A percentile compares a stretch with the other conserved stretches of the same genome.
These are phyloP conservation scores for Penicillium argentinense DNA, from an alignment of 495 filamentous ascomycete species.

Conservation along the genomic window DNA sequence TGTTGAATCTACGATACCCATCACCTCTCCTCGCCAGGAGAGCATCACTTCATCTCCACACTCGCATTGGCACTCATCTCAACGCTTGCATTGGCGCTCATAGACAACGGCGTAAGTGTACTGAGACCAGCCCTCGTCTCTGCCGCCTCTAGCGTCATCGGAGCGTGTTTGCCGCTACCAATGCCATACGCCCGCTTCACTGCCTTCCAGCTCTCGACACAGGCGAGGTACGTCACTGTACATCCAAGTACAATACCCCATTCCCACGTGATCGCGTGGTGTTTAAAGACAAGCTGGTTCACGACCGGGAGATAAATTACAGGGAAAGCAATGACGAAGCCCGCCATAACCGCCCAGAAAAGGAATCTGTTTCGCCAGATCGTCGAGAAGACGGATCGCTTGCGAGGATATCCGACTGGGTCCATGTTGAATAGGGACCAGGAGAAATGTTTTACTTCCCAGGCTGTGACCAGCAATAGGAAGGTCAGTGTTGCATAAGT, in stretches of 20 bases:
- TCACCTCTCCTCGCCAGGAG: constrained; percentile 16
- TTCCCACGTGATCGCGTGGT: constrained; percentile 71
- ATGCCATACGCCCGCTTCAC: constrained; percentile 52
- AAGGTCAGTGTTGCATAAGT: constrained; percentile 76
- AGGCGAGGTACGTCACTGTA: constrained; percentile 57
- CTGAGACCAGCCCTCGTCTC: constrained; percentile 29
- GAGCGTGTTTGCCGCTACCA: constrained; percentile 34
- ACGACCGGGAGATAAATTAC: constrained; percentile 71
- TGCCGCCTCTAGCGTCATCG: constrained; percentile 35
- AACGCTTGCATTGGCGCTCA: constrained; percentile 36
- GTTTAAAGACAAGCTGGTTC: constrained; percentile 72
- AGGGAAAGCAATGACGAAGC: constrained; percentile 67
- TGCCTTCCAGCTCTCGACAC: constrained; percentile 69
- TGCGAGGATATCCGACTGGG: constrained; percentile 39
- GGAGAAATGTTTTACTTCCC: constrained; percentile 73
- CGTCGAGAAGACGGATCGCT: constrained; percentile 60
- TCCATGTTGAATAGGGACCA: constrained; percentile 69
- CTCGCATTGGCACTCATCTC: constrained; percentile 37
- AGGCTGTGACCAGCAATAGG: constrained; percentile 69
- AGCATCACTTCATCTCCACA: constrained; percentile 32
- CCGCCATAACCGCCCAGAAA: constrained; percentile 70
- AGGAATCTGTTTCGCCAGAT: constrained; percentile 71
- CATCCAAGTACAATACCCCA: constrained; percentile 64
- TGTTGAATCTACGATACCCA: neutral
- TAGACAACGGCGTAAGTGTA: constrained; percentile 21